These are phyloP conservation scores for Pochonia chlamydosporia DNA, from an alignment of 2,329 filamentous ascomycete species.

Conservation along the genomic window DNA sequence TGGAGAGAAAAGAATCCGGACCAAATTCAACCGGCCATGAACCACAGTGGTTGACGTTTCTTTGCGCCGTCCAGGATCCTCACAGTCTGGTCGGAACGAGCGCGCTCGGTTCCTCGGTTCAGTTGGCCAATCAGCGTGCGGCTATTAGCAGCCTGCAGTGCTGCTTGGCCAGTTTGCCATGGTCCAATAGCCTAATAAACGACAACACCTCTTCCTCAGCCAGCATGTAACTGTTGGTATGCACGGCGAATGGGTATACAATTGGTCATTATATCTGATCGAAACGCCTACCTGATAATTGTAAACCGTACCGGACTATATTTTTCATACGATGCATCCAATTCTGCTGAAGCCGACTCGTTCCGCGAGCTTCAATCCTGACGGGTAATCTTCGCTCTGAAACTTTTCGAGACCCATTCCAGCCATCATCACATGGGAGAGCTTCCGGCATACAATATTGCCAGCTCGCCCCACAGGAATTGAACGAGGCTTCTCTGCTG, in stretches of 20 bases:
- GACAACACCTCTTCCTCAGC: too few species aligned
- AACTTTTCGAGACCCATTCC: not conserved
- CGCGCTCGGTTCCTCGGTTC: conserved; percentile 29
- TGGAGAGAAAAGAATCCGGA: conserved; percentile 9
- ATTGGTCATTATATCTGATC: too few species aligned
- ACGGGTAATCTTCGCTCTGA: conserved; percentile 3
- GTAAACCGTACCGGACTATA: too few species aligned
- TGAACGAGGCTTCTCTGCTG: too few species aligned
- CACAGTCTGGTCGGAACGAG: conserved; percentile 17
- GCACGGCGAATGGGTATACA: too few species aligned
- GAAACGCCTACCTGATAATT: too few species aligned
- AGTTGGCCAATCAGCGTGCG: conserved; percentile 25
- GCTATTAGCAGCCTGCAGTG: conserved; percentile 9
- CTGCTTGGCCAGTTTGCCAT: not conserved
- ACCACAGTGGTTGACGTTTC: conserved; percentile 15
- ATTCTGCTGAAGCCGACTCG: too few species aligned
- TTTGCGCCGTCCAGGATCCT: conserved; percentile 15
- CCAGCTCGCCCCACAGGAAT: too few species aligned
- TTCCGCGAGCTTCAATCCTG: too few species aligned
- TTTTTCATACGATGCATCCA: too few species aligned
- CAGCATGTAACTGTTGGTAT: too few species aligned
- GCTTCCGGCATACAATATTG: too few species aligned
- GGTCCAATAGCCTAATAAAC: conserved; percentile 9
- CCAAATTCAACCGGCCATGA: conserved; percentile 15
- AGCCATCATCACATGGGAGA: not conserved